phyloP scores from a whole-genome alignment of 495 filamentous ascomycete genomes.

The Neurospora sp. region DNA sequence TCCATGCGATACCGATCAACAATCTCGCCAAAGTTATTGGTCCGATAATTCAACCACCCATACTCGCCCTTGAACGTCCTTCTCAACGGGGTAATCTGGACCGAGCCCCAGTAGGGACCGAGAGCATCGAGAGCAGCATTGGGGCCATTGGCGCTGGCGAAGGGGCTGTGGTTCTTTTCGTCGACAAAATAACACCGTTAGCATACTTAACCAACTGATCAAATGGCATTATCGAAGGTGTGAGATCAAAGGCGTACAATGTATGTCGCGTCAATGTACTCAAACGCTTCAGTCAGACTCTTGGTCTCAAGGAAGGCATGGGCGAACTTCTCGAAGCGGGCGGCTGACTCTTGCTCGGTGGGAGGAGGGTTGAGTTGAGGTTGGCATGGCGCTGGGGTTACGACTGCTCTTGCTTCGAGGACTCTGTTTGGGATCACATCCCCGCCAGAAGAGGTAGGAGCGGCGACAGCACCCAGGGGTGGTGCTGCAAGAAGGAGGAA shows the following conservation, averaged over 20 bases:
- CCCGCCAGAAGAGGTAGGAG: neutral
- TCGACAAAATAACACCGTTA: neutral
- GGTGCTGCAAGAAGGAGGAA: neutral
- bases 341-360: constrained; percentile 14
- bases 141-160: neutral
- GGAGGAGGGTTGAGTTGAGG: constrained; percentile 7
- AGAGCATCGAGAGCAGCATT: constrained; percentile 4
- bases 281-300: constrained; percentile 25
- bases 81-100: constrained; percentile 12
- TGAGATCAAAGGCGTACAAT: constrained; percentile 9
- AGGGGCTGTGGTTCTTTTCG: constrained; percentile 1
- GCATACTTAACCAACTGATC: neutral
- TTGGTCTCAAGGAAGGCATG: constrained; percentile 23
- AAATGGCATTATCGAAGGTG: neutral
- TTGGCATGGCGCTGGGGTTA: constrained; percentile 12
- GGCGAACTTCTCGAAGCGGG: constrained; percentile 21
- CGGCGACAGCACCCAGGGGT: neutral
- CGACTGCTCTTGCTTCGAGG: neutral
- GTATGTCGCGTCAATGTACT: constrained; percentile 19
- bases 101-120: constrained; percentile 9
- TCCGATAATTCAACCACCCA: constrained; percentile 21
- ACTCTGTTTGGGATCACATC: neutral
- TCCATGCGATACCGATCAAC: constrained; percentile 21
- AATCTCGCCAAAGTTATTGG: constrained; percentile 9
- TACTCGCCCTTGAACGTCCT: constrained; percentile 13